A percentile compares a stretch with the other conserved stretches of the same genome.
These are phyloP conservation scores for Penicillium soppii DNA, from an alignment of 495 filamentous ascomycete genomes.

Conservation along the genomic window DNA sequence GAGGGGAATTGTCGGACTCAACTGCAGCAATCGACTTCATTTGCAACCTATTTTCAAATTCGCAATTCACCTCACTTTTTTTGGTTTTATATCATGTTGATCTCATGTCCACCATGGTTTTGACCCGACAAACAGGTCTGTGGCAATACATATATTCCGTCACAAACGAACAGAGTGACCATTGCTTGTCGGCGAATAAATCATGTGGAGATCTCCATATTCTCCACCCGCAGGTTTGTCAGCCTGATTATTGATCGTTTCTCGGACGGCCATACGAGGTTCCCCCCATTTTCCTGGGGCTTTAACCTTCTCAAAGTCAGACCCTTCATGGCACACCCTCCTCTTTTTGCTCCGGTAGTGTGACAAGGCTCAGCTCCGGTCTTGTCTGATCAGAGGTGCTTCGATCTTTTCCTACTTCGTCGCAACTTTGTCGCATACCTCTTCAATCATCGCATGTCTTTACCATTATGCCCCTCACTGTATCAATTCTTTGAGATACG, in stretches of 20 bases:
- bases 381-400: background rate
- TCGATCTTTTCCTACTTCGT: background rate
- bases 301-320: conserved; percentile 9
- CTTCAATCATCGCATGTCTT: conserved; percentile 19
- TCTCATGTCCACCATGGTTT: no score
- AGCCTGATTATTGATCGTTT: conserved; percentile 27
- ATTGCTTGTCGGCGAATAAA: conserved; percentile 2
- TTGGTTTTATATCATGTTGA: no score
- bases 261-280: conserved; percentile 1
- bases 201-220: conserved; percentile 2
- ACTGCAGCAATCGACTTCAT: no score
- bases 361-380: conserved; percentile 2
- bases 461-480: conserved; percentile 38
- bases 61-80: no score
- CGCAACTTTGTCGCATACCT: background rate
- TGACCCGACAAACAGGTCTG: no score
- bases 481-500: conserved; percentile 26
- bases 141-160: no score
- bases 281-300: conserved; percentile 4
- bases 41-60: no score
- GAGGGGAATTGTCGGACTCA: no score
- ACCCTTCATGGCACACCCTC: conserved; percentile 19
- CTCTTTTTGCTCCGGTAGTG: conserved; percentile 15
- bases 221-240: conserved; percentile 24
- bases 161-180: background rate